These are phyloP conservation scores for Lipomyces sp. DNA, from an alignment of 805 yeast genomes.

Conservation along the genomic window DNA sequence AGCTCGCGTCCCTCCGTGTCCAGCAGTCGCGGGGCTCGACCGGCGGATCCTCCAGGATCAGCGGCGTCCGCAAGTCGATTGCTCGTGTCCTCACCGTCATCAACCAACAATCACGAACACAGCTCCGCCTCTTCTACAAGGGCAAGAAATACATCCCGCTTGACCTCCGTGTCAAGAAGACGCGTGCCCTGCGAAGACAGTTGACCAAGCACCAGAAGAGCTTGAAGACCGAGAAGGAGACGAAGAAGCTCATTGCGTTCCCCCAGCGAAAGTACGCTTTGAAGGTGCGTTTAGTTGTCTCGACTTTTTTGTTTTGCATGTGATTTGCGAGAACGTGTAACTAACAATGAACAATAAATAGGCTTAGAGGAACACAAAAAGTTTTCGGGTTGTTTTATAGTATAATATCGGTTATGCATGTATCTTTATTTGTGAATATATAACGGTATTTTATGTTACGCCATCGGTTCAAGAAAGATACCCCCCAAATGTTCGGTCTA, in stretches of 20 bases:
- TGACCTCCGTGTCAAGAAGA: constrained; percentile 98
- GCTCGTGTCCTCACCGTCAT: constrained; percentile 97
- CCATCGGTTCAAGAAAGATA: constrained; percentile 3
- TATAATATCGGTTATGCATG: constrained; percentile 18
- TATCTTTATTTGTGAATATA: constrained; percentile 26
- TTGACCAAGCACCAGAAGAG: constrained; percentile 83
- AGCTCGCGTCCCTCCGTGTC: constrained; percentile 92
- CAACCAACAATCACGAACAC: constrained; percentile 94
- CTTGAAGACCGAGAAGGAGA: constrained; percentile 79
- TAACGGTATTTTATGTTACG: too few species aligned
- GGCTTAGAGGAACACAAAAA: constrained; percentile 16
- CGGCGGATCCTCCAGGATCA: constrained; percentile 72
- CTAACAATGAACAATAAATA: neutral
- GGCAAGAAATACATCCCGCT: constrained; percentile 83
- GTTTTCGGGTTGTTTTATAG: constrained; percentile 19
- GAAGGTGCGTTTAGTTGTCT: constrained; percentile 67
- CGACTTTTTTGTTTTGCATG: too few species aligned
- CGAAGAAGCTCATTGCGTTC: constrained; percentile 91
- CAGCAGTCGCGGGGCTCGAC: constrained; percentile 91
- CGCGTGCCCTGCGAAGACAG: constrained; percentile 99
- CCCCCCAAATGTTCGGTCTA: neutral
- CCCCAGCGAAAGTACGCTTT: constrained; percentile 98
- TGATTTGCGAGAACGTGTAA: neutral
- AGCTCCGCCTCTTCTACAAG: constrained; percentile 93
- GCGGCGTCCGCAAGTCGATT: constrained; percentile 94